Evolutionary conservation across 164 flowering plant species (phyloP).

Genomic region (Euptelea pleiosperma): DNA sequence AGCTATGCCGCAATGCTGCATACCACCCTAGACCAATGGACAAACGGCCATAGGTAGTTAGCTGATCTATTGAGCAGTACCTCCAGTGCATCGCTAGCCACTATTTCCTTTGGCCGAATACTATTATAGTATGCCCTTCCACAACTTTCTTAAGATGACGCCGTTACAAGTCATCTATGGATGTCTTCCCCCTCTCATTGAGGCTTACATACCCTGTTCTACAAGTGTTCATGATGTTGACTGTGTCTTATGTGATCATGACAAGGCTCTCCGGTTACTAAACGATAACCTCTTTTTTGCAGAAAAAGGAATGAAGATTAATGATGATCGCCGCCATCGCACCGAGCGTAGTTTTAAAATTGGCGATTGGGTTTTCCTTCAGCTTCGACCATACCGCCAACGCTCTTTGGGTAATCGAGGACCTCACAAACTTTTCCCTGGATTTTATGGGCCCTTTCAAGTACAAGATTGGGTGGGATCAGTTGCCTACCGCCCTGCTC

Average conservation of each 20-base stretch:
- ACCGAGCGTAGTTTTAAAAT: background rate
- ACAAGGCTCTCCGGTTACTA: background rate
- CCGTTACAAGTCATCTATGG: too few species aligned
- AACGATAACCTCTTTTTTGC: background rate
- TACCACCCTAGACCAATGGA: slow-evolving; percentile 1
- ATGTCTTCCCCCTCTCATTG: too few species aligned
- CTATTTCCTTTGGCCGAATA: background rate
- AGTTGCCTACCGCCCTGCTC: too few species aligned
- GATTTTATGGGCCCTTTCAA: background rate
- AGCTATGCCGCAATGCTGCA: background rate
- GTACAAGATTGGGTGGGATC: too few species aligned
- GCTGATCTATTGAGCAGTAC: background rate
- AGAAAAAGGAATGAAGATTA: background rate
- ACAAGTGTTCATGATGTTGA: too few species aligned
- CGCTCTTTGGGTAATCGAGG: background rate
- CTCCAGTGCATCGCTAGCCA: background rate
- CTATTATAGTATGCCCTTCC: background rate
- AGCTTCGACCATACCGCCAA: background rate
- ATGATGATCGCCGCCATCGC: background rate
- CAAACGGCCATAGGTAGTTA: background rate
- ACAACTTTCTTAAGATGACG: background rate
- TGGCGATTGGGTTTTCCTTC: background rate
- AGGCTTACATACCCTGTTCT: too few species aligned
- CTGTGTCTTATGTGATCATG: too few species aligned
- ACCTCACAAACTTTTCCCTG: background rate